Evolutionary conservation across 2,329 filamentous ascomycete species (phyloP), one percentile per base, ranked within the genome.

Genomic region (Clarireedia paspali): DNA sequence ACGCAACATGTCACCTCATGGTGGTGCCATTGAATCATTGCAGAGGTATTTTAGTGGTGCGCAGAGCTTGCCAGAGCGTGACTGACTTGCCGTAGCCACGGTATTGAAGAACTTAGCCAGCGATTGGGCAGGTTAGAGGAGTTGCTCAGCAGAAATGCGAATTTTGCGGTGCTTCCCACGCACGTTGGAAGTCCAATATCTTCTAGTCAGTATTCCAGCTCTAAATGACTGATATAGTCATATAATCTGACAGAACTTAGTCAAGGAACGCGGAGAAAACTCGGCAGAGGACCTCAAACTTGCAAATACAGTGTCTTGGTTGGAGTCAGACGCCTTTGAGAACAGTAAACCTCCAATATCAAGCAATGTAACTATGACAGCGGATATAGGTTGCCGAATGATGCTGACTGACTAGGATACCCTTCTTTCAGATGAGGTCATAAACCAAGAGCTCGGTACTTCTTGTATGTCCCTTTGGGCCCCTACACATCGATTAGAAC

Each of bases 41-140:
- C 46, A 30, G 47, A 20, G 20, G 40, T 7, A 26, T 23, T 17
- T 6, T 10, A 26, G 14, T 3, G 7, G 12, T 15, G 14, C 14
- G 10, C 20, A 36, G 3, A 14, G 7, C 14, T 36, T 34, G n/a
- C n/a, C 15, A 36, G n/a, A 46, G 26, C 17, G 6, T 42, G 34
- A 23, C 6, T 47, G n/a, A 12, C 47, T 47, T 27, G 36, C 42
- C 15, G 12, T 27, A 64, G 58, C 50, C 57, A 59, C 42, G 48
- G 36, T 27, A 56, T 60, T 24, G 59, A 60, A 17, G 56, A 63
- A 10, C 50, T 63, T 15, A 60, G 60, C n/a, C 15, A 49, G 7
- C 52, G 62, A 15, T 24, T 63, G 6, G 53, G 49, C 40, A 62
- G 49, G 14, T 20, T 65, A 3, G 63, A 64, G 42, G 57, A 60